These are phyloP conservation scores for Penicillium paneum DNA, from an alignment of 2,329 filamentous ascomycete species.

Conservation along the genomic window DNA sequence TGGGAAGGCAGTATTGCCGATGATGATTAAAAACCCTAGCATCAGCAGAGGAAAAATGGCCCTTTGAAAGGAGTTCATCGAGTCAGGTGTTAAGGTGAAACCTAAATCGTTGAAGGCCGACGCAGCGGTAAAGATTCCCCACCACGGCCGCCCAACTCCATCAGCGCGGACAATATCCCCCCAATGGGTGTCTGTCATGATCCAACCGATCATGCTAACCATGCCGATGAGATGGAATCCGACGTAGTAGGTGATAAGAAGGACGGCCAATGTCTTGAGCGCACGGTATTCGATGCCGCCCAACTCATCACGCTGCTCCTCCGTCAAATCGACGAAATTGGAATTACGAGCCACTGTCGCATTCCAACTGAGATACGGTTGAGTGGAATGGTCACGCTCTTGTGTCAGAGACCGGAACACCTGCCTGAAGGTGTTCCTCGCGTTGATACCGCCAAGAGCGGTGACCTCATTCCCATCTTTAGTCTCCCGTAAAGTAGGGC, in stretches of 20 bases:
- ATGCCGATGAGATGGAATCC: conserved; percentile 77
- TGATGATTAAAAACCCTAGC: conserved; percentile 82
- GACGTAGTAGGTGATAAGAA: conserved; percentile 77
- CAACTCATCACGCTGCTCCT: conserved; percentile 89
- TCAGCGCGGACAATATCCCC: conserved; percentile 60
- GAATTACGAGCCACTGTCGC: conserved; percentile 93
- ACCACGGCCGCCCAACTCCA: conserved; percentile 73
- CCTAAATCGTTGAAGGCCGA: conserved; percentile 95
- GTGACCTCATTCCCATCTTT: conserved; percentile 29
- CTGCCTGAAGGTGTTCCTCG: conserved; percentile 31
- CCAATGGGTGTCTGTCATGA: conserved; percentile 62
- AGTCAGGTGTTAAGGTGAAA: conserved; percentile 86
- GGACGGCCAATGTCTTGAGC: conserved; percentile 75
- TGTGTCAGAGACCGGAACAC: conserved; percentile 39
- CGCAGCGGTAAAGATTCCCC: conserved; percentile 82
- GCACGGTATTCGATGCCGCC: conserved; percentile 96
- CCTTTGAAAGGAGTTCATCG: conserved; percentile 83
- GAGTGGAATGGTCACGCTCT: conserved; percentile 48
- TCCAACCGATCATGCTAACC: conserved; percentile 75
- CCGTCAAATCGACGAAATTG: conserved; percentile 79
- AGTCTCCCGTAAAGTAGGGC: conserved; percentile 33
- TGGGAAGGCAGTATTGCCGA: conserved; percentile 93
- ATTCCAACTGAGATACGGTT: conserved; percentile 91
- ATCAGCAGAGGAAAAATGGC: conserved; percentile 73
- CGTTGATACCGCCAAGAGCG: conserved; percentile 24